Percentiles rank a stretch among this genome's conserved stretches.
Conservation (phyloP, 306 rosid genomes). For the Fragaria vesca region DNA sequence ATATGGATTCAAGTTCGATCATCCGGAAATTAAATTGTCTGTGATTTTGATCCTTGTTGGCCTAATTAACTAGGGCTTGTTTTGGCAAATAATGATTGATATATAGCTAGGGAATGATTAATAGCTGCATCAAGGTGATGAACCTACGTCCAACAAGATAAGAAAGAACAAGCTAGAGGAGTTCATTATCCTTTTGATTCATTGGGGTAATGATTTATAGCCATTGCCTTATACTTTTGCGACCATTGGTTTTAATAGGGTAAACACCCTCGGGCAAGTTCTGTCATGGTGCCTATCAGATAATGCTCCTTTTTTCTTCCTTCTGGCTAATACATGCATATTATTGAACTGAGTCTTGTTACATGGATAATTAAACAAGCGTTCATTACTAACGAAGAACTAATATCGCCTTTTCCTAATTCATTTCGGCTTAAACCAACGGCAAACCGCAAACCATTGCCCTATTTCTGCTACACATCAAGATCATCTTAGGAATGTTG, state of each 20-base stretch:
- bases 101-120: neutral
- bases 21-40: neutral
- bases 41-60: neutral
- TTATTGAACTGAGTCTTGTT: neutral
- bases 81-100: neutral
- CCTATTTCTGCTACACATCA: neutral
- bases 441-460: no score
- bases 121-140: neutral
- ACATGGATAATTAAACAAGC: neutral
- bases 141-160: neutral
- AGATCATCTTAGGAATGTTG: constrained; percentile 8
- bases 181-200: neutral
- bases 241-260: neutral
- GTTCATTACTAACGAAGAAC: no score
- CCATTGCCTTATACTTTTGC: neutral
- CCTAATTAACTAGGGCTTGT: neutral
- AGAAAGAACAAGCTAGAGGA: neutral
- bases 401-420: no score
- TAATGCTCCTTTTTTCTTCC: neutral
- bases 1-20: neutral
- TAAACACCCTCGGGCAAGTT: neutral
- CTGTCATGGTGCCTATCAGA: neutral
- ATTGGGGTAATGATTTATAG: constrained; percentile 1
- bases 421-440: no score
- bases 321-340: no score